A percentile compares a stretch with the other conserved stretches of the same genome.
Evolutionary conservation across 192 early-diverging fungal species (phyloP).

Genomic region (Backusella westeae): DNA sequence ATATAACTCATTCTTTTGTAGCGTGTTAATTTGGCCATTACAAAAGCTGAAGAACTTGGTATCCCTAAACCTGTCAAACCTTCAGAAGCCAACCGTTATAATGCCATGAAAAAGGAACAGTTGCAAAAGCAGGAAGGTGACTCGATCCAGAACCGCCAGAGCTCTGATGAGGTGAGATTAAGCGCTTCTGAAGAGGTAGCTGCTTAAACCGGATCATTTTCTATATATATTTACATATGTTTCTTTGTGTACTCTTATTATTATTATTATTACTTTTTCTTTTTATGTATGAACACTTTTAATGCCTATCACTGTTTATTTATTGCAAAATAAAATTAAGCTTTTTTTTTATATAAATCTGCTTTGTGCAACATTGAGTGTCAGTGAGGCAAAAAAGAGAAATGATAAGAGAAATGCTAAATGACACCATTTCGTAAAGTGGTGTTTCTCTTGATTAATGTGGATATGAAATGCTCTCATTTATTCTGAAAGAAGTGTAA

Average conservation of each 20-base stretch:
- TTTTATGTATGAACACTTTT: neutral
- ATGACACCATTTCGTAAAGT: no score
- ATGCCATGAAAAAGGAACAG: neutral
- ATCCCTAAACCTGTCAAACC: slow-evolving; percentile 17
- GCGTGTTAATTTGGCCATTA: slow-evolving; percentile 30
- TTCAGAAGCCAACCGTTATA: slow-evolving; percentile 6
- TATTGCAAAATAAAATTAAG: neutral
- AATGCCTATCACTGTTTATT: neutral
- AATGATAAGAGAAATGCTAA: no score
- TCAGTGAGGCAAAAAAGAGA: no score
- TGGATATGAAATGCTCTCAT: no score
- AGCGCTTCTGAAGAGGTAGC: slow-evolving; percentile 2
- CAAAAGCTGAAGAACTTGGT: slow-evolving; percentile 28
- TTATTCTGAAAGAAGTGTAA: no score
- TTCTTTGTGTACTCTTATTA: neutral
- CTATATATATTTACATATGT: neutral
- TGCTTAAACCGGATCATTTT: neutral
- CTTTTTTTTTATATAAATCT: neutral
- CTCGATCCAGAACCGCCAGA: neutral
- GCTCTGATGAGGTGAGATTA: neutral
- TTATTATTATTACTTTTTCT: neutral
- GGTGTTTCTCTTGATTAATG: no score
- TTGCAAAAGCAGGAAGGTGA: neutral
- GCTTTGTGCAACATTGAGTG: no score
- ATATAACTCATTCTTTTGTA: neutral